These are phyloP conservation scores for Lentinula aciculospora DNA, from an alignment of 768 basidiomycete species.

Conservation along the genomic window DNA sequence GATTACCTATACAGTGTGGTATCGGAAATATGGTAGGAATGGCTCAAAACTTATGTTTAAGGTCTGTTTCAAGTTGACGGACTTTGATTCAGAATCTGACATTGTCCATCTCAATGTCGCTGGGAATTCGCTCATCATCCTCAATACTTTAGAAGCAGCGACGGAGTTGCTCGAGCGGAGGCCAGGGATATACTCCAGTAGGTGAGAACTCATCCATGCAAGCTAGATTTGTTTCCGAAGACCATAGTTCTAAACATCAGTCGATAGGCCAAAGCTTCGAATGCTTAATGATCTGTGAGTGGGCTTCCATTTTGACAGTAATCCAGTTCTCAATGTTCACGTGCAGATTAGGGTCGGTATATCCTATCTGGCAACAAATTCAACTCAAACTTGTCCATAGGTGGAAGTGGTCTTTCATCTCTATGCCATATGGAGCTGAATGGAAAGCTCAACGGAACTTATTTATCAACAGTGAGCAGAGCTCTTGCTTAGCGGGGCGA, in stretches of 20 bases:
- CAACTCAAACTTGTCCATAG: slow-evolving; percentile 7
- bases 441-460: slow-evolving; percentile 26
- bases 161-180: slow-evolving; percentile 17
- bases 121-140: slow-evolving; percentile 10
- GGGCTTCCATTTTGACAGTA: not conserved
- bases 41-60: slow-evolving; percentile 11
- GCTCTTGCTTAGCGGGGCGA: slow-evolving; percentile 22
- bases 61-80: not conserved
- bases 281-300: not conserved
- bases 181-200: slow-evolving; percentile 14
- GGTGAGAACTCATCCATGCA: slow-evolving; percentile 9
- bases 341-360: not conserved
- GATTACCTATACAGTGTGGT: slow-evolving; percentile 33
- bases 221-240: not conserved
- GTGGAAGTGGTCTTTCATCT: slow-evolving; percentile 16
- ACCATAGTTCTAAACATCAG: not conserved
- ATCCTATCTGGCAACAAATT: not conserved
- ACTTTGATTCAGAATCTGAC: not conserved
- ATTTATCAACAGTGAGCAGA: slow-evolving; percentile 21
- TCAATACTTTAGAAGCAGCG: slow-evolving; percentile 13
- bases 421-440: slow-evolving; percentile 23
- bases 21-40: slow-evolving; percentile 26
- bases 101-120: slow-evolving; percentile 8
- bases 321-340: not conserved
- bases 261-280: not conserved